Conservation (phyloP, 1,284 basidiomycete genomes). For the Stygiomarasmius scandens region DNA sequence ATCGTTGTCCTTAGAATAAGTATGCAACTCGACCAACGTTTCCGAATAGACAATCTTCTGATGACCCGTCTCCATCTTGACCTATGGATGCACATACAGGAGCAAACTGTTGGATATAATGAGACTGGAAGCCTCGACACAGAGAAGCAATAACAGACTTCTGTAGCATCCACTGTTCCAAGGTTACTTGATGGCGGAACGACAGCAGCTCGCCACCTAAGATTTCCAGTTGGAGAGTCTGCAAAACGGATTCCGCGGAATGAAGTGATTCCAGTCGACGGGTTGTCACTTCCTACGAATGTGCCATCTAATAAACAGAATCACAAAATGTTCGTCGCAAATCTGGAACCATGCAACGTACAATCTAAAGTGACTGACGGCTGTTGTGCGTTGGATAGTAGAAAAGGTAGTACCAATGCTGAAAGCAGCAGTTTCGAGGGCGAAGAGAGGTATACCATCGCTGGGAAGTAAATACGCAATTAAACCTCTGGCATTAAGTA, state of each 20-base stretch:
- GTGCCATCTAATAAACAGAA: constrained; percentile 35
- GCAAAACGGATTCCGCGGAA: constrained; percentile 42
- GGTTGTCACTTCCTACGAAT: constrained; percentile 34
- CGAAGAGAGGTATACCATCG: too few species aligned
- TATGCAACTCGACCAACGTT: constrained; percentile 41
- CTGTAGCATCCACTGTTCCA: constrained; percentile 36
- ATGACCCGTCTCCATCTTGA: constrained; percentile 27
- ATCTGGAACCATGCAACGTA: constrained; percentile 1
- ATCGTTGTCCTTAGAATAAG: not conserved
- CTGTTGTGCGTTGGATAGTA: not conserved
- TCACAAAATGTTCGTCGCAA: not conserved
- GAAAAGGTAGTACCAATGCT: not conserved
- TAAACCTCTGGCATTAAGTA: too few species aligned
- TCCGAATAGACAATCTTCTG: constrained; percentile 45
- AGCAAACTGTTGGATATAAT: constrained; percentile 26
- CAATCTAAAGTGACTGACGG: constrained; percentile 10
- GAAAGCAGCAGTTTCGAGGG: too few species aligned
- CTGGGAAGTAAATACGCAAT: too few species aligned
- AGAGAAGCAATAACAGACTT: constrained; percentile 21
- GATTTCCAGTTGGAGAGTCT: constrained; percentile 37
- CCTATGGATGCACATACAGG: constrained; percentile 31
- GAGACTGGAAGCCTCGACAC: not conserved
- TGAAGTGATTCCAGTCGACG: constrained; percentile 31
- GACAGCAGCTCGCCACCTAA: constrained; percentile 42
- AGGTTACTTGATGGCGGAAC: constrained; percentile 37